Conservation (phyloP, 2,329 filamentous ascomycete genomes). For the Neoscytalidium dimidiatum region DNA sequence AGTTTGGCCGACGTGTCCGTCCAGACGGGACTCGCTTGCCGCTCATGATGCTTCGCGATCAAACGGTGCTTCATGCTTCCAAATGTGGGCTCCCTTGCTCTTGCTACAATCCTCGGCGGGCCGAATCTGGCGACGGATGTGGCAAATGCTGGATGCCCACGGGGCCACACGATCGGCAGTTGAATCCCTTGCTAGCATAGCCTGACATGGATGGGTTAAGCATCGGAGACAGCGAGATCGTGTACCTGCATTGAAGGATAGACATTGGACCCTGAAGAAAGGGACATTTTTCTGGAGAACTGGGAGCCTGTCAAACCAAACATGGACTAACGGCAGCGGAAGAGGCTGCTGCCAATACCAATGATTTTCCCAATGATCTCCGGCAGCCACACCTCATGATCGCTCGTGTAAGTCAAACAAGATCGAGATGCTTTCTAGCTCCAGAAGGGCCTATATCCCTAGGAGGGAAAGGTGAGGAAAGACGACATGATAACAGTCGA, state of each 20-base stretch:
- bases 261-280: constrained; percentile 13
- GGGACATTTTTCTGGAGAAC: not conserved
- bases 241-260: constrained; percentile 10
- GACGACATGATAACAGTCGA: no score
- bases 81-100: not conserved
- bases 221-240: not conserved
- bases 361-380: constrained; percentile 9
- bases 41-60: not conserved
- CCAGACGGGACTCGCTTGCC: not conserved
- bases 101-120: not conserved
- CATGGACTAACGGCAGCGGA: not conserved
- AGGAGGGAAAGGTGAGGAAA: not conserved
- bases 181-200: not conserved
- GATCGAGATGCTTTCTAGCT: not conserved
- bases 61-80: not conserved
- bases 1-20: not conserved
- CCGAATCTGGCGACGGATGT: not conserved
- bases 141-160: not conserved
- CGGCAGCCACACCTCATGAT: not conserved
- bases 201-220: not conserved
- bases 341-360: not conserved
- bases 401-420: not conserved
- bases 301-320: not conserved
- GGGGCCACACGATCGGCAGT: not conserved
- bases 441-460: not conserved